Percentiles rank a stretch among this genome's conserved stretches.
These are phyloP conservation scores for Solanum rostratum DNA, from an alignment of 257 asterid species.

Conservation along the genomic window DNA sequence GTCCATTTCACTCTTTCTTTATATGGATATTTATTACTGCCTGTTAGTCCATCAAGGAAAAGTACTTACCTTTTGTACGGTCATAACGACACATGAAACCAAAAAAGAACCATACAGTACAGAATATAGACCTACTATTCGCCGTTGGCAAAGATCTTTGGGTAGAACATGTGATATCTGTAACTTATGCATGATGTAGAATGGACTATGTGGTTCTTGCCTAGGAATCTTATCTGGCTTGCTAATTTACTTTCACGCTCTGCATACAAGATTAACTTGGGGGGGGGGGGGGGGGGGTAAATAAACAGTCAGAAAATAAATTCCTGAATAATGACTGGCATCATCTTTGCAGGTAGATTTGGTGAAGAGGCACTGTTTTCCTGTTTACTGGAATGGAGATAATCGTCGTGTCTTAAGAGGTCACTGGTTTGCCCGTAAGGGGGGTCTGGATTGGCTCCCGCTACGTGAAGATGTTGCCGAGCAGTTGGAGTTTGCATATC, in stretches of 20 bases:
- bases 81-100: neutral
- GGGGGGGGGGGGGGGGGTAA: neutral
- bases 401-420: constrained; percentile 87
- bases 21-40: neutral
- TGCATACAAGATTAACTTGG: neutral
- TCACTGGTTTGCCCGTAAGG: constrained; percentile 98
- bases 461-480: constrained; percentile 92
- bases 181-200: neutral
- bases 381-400: constrained; percentile 97
- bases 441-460: constrained; percentile 96
- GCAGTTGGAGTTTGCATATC: constrained; percentile 93
- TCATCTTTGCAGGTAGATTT: constrained; percentile 64
- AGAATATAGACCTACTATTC: neutral
- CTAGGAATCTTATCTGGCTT: neutral
- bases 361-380: constrained; percentile 84
- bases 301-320: neutral
- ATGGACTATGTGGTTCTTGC: neutral
- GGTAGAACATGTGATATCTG: neutral
- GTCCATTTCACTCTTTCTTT: neutral
- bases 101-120: neutral
- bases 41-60: neutral
- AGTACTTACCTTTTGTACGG: neutral
- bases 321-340: neutral
- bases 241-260: neutral
- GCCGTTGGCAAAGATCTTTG: neutral